These are phyloP conservation scores for Yarrowia hollandica DNA, from an alignment of 805 yeast species.

Conservation along the genomic window DNA sequence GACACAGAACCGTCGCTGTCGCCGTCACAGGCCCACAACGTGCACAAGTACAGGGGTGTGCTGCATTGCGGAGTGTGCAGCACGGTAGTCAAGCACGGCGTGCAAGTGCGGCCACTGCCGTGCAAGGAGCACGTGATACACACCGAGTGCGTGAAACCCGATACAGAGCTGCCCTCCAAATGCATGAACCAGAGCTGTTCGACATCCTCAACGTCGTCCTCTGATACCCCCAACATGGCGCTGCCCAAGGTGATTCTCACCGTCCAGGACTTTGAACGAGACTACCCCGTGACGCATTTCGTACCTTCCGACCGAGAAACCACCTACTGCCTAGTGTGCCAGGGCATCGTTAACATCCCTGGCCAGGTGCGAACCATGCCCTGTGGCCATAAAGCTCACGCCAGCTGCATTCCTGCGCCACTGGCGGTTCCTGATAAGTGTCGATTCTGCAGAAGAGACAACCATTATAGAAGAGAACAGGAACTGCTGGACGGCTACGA, in stretches of 20 bases:
- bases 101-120: neutral
- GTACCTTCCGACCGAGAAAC: neutral
- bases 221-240: neutral
- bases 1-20: neutral
- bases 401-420: conserved; percentile 6
- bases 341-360: neutral
- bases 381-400: conserved; percentile 18
- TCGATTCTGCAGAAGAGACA: conserved; percentile 14
- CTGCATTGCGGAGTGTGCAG: conserved; percentile 5
- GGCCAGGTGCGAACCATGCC: conserved; percentile 19
- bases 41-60: conserved; percentile 7
- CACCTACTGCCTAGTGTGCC: conserved; percentile 8
- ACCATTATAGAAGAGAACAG: conserved; percentile 22
- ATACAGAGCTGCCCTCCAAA: neutral
- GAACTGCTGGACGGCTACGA: conserved; percentile 21
- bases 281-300: conserved; percentile 11
- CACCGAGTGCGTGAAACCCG: neutral
- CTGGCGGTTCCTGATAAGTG: conserved; percentile 1
- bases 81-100: conserved; percentile 3
- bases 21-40: conserved; percentile 5
- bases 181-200: conserved; percentile 12
- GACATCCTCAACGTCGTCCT: neutral
- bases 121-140: conserved; percentile 6
- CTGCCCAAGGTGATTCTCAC: conserved; percentile 19
- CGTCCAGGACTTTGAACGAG: conserved; percentile 17